These are phyloP conservation scores for Lolium perenne DNA, from an alignment of 176 grass and related monocot genomes.

Conservation along the genomic window DNA sequence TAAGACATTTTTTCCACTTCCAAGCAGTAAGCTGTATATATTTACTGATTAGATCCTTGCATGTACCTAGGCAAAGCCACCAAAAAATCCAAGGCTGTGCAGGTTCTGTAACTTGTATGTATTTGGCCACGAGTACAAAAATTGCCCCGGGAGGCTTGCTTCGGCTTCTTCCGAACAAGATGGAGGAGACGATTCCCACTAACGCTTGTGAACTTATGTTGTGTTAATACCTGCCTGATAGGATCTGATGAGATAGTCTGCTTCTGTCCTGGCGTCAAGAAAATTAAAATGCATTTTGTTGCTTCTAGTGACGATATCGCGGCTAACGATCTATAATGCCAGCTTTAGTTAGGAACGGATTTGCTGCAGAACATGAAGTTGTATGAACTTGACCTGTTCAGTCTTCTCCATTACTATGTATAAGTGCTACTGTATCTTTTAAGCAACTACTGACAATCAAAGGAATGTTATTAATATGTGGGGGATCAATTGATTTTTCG, in stretches of 20 bases:
- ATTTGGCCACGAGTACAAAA: not conserved
- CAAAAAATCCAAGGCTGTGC: not conserved
- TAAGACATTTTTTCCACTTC: too few species aligned
- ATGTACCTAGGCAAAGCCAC: constrained; percentile 7
- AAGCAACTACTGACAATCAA: too few species aligned
- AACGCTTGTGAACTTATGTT: too few species aligned
- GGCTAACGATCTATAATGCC: too few species aligned
- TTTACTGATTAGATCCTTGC: not conserved
- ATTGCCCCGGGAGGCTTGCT: not conserved
- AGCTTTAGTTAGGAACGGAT: not conserved
- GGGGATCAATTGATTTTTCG: too few species aligned
- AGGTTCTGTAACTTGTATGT: not conserved
- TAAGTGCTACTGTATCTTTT: not conserved
- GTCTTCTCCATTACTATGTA: not conserved
- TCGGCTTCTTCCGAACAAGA: constrained; percentile 1
- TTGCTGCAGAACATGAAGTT: constrained; percentile 8
- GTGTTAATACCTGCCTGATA: not conserved
- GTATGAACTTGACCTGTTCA: not conserved
- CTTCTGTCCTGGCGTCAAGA: not conserved
- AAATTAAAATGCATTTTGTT: too few species aligned
- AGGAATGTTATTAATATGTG: too few species aligned
- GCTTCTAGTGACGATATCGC: too few species aligned
- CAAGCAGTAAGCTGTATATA: too few species aligned
- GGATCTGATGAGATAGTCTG: not conserved
- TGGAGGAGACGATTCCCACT: not conserved